These are phyloP conservation scores for Scedosporium apiospermum DNA, from an alignment of 2,329 filamentous ascomycete genomes.

Conservation along the genomic window DNA sequence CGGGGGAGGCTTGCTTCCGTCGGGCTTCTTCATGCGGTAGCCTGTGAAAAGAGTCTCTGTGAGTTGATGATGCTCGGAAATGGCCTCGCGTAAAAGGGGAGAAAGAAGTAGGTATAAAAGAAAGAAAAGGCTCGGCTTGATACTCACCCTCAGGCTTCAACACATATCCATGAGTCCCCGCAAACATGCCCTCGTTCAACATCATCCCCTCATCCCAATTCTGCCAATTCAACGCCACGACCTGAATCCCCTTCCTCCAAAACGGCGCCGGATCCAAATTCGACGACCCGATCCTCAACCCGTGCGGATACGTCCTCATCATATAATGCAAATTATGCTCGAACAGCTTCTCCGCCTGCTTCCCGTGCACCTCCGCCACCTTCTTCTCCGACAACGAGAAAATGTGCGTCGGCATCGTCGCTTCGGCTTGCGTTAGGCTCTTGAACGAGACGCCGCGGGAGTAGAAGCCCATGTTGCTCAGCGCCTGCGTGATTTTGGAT, in stretches of 20 bases:
- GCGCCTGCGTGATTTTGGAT: conserved; percentile 58
- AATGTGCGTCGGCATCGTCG: conserved; percentile 55
- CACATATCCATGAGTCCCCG: conserved; percentile 72
- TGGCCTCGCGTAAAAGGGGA: not conserved
- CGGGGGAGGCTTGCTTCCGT: conserved; percentile 7
- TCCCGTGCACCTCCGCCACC: conserved; percentile 51
- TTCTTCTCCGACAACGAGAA: conserved; percentile 57
- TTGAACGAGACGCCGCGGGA: conserved; percentile 78
- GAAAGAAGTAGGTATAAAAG: not conserved
- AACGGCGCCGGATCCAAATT: conserved; percentile 79
- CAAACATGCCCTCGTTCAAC: conserved; percentile 91
- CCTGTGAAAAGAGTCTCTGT: conserved; percentile 14
- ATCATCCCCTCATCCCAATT: conserved; percentile 87
- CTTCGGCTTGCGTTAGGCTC: conserved; percentile 62
- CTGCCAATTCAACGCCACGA: conserved; percentile 93
- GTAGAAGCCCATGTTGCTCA: conserved; percentile 73
- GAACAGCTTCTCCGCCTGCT: conserved; percentile 49
- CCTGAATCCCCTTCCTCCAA: conserved; percentile 83
- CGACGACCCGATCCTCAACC: conserved; percentile 70
- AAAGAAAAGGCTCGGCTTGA: not conserved
- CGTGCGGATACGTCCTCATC: conserved; percentile 84
- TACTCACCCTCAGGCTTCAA: conserved; percentile 63
- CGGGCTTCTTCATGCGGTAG: conserved; percentile 18
- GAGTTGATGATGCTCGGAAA: not conserved
- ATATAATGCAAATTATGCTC: conserved; percentile 72